These are phyloP conservation scores for Pseudomicrostroma phylloplanum DNA, from an alignment of 1,284 basidiomycete genomes.

Conservation along the genomic window DNA sequence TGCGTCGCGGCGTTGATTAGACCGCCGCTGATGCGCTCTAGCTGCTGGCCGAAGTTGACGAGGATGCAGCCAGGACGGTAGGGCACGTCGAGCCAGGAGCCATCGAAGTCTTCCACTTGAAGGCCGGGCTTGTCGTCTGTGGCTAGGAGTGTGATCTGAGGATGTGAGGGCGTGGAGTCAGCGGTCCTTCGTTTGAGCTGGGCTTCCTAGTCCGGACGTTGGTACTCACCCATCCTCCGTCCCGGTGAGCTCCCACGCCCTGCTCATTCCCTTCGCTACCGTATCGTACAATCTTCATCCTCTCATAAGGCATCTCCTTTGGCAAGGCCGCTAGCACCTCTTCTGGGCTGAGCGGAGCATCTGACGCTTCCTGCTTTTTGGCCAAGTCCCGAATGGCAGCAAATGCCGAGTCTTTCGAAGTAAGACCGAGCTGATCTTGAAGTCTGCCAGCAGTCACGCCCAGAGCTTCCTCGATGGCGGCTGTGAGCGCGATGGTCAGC, in stretches of 20 bases:
- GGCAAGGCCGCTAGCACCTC: not conserved
- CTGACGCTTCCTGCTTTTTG: not conserved
- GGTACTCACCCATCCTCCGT: constrained; percentile 3
- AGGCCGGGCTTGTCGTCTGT: constrained; percentile 27
- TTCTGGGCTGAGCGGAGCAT: not conserved
- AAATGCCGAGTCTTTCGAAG: not conserved
- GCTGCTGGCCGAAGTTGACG: constrained; percentile 45
- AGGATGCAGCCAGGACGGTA: constrained; percentile 22
- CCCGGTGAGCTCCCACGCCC: constrained; percentile 1
- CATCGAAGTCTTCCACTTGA: constrained; percentile 32
- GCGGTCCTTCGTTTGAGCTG: too few relatives aligned
- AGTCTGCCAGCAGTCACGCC: not conserved
- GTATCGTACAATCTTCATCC: constrained; percentile 4
- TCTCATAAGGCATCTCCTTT: not conserved
- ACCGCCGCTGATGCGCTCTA: constrained; percentile 31
- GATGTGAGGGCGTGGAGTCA: too few relatives aligned
- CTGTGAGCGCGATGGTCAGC: constrained; percentile 29
- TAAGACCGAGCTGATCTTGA: not conserved
- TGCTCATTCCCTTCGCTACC: constrained; percentile 3
- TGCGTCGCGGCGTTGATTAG: constrained; percentile 39
- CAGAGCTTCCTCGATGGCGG: not conserved
- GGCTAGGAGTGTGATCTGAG: constrained; percentile 30
- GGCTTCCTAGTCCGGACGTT: not conserved
- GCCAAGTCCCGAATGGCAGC: not conserved
- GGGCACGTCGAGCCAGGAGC: constrained; percentile 33